phyloP scores from a whole-genome alignment of 208 protist species.

The Acanthamoeba royreba region DNA sequence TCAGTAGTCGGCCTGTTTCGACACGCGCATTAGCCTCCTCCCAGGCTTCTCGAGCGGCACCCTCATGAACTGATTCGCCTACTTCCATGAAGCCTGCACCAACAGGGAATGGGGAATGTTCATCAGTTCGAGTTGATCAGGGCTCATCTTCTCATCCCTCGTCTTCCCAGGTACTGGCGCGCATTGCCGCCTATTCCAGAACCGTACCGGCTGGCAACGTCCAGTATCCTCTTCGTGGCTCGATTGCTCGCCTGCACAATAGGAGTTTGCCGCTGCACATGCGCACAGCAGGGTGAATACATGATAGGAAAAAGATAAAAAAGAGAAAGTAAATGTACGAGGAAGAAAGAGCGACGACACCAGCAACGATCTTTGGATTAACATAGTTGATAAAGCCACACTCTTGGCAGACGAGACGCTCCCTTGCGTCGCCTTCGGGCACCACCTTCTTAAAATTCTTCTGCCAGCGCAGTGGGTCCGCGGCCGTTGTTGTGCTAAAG shows the following conservation, averaged over 20 bases:
- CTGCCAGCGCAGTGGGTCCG: not conserved
- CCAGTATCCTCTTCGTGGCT: not conserved
- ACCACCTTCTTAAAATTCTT: not conserved
- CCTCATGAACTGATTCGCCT: not conserved
- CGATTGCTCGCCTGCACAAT: not conserved
- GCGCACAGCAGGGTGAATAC: not conserved
- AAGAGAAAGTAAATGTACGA: not conserved
- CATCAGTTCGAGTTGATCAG: not conserved
- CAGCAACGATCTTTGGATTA: constrained; percentile 14
- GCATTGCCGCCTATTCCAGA: no score
- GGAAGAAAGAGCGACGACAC: not conserved
- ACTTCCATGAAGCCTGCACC: constrained; percentile 13
- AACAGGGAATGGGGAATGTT: not conserved
- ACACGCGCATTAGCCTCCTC: not conserved
- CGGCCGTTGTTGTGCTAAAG: not conserved
- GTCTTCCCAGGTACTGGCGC: not conserved
- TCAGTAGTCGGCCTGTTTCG: not conserved
- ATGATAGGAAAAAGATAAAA: not conserved
- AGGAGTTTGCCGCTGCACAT: not conserved
- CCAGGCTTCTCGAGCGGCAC: not conserved
- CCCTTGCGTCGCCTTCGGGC: not conserved
- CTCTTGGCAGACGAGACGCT: not conserved
- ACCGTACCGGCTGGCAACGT: not conserved
- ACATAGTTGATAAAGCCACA: constrained; percentile 16
- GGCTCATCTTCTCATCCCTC: not conserved